These are phyloP conservation scores for Coemansia sp. DNA, from an alignment of 192 early-diverging fungal genomes.

Conservation along the genomic window DNA sequence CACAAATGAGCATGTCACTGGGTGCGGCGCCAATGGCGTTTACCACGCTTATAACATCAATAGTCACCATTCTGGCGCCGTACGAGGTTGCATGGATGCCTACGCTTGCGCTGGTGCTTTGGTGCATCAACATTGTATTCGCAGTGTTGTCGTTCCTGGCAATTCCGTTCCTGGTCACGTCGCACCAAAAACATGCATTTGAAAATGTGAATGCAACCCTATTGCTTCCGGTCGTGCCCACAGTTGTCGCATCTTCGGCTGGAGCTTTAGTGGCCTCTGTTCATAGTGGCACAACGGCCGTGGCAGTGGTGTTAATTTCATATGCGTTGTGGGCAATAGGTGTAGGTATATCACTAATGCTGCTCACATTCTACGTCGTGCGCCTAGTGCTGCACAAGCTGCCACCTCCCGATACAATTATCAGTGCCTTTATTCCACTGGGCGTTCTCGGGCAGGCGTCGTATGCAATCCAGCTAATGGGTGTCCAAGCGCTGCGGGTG, in stretches of 20 bases:
- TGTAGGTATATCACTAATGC: constrained; percentile 40
- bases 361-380: constrained; percentile 52
- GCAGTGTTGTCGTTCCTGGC: constrained; percentile 34
- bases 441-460: constrained; percentile 57
- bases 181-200: constrained; percentile 48
- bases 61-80: constrained; percentile 21
- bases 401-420: constrained; percentile 56
- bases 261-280: constrained; percentile 42
- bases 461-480: constrained; percentile 54
- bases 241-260: constrained; percentile 49
- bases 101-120: constrained; percentile 44
- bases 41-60: constrained; percentile 40
- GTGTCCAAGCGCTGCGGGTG: constrained; percentile 31
- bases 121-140: constrained; percentile 44
- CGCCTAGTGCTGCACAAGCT: constrained; percentile 52
- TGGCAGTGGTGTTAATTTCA: constrained; percentile 36
- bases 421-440: constrained; percentile 52
- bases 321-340: constrained; percentile 57
- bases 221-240: constrained; percentile 56
- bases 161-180: constrained; percentile 45
- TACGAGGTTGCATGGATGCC: constrained; percentile 37
- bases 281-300: constrained; percentile 11
- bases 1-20: constrained; percentile 52
- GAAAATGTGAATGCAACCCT: constrained; percentile 50
- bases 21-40: constrained; percentile 58